Evolutionary conservation across 2,329 filamentous ascomycete genomes (phyloP).

Genomic region (Pezicula neosporulosa): DNA sequence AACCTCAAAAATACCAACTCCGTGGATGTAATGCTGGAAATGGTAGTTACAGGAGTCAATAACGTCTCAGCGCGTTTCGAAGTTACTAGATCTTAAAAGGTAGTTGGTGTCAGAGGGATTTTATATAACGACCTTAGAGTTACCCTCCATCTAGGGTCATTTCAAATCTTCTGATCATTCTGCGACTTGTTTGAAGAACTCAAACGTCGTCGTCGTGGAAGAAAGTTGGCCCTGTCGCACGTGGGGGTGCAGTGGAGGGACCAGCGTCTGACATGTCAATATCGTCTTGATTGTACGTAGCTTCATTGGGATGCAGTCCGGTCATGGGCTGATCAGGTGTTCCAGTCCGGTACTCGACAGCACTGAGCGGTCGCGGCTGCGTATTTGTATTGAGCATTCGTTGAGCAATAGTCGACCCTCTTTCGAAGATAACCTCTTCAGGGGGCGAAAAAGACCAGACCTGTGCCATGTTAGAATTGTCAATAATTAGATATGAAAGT

Average conservation of each 20-base stretch:
- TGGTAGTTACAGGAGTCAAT: too few relatives aligned
- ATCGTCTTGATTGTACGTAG: constrained; percentile 17
- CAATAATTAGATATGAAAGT: not conserved
- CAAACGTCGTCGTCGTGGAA: constrained; percentile 24
- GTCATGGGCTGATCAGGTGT: constrained; percentile 24
- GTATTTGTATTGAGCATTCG: constrained; percentile 16
- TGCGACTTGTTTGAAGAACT: too few relatives aligned
- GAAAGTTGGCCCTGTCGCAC: constrained; percentile 23
- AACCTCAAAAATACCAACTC: too few relatives aligned
- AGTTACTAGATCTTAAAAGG: too few relatives aligned
- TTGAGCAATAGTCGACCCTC: constrained; percentile 28
- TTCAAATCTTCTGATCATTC: too few relatives aligned
- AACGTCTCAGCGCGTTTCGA: too few relatives aligned
- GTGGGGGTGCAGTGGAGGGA: constrained; percentile 24
- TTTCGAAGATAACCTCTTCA: constrained; percentile 54
- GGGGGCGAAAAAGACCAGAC: constrained; percentile 95
- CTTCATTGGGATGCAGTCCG: constrained; percentile 13
- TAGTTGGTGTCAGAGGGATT: too few relatives aligned
- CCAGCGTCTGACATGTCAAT: constrained; percentile 26
- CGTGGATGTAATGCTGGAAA: too few relatives aligned
- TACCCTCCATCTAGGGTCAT: too few relatives aligned
- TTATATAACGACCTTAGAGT: too few relatives aligned
- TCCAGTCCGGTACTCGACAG: constrained; percentile 23
- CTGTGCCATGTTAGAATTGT: constrained; percentile 42
- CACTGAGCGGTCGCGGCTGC: constrained; percentile 22